phyloP scores from a whole-genome alignment of 2,329 filamentous ascomycete species.

The Pseudogymnoascus verrucosus region DNA sequence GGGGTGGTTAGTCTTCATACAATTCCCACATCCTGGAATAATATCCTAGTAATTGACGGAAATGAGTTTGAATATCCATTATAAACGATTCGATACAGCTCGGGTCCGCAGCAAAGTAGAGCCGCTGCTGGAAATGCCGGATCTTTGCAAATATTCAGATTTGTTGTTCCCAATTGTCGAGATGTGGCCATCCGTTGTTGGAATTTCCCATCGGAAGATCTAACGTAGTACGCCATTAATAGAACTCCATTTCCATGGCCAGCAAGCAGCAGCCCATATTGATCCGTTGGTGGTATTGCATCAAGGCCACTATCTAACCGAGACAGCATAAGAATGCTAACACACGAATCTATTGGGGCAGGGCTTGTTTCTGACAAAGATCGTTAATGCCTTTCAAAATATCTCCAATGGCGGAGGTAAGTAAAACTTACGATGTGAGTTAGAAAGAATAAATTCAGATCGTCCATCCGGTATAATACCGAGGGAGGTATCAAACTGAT shows the following conservation, averaged over 20 bases:
- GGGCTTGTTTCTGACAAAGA: background rate
- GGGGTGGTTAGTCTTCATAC: background rate
- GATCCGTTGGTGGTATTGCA: background rate
- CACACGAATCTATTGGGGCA: background rate
- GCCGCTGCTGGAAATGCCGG: conserved; percentile 19
- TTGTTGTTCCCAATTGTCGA: conserved; percentile 20
- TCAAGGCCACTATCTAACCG: background rate
- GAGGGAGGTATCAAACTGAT: background rate
- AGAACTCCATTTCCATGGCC: conserved; percentile 9
- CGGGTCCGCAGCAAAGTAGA: conserved; percentile 43
- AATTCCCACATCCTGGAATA: background rate
- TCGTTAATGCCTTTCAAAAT: background rate
- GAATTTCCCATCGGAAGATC: conserved; percentile 4
- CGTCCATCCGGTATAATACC: background rate
- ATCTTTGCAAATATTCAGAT: conserved; percentile 21
- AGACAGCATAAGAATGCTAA: background rate
- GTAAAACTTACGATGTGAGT: background rate
- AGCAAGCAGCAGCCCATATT: conserved; percentile 4
- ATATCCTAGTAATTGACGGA: conserved; percentile 2
- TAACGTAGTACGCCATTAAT: background rate
- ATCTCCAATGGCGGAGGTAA: background rate
- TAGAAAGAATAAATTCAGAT: background rate
- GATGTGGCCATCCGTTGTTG: background rate
- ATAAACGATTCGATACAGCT: conserved; percentile 26
- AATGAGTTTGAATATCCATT: background rate